Base-by-base conservation (phyloP, 2,329 filamentous ascomycete genomes). In the Teratosphaeria zuluensis region DNA sequence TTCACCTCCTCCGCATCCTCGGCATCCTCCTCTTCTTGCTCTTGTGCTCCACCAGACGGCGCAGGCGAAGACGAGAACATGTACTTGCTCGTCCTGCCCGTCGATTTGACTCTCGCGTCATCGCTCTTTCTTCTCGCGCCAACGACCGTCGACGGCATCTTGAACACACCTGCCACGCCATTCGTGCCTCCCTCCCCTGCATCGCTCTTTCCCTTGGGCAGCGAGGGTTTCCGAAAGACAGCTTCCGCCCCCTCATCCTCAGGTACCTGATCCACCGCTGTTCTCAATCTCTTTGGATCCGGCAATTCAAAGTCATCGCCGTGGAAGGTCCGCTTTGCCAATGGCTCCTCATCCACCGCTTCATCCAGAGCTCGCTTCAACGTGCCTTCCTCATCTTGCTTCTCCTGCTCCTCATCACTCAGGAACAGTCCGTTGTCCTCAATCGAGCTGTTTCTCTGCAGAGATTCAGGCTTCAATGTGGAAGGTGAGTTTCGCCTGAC, bases 71-170 rank as follows among this genome's bases (percentile, higher is more conserved):
- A 84, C 28, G 78, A 80, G 67, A 85, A 87, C 21, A 81, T 71
- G 68, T 81, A 86, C 63, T 79, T 81, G 8, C 82, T 81, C 0
- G 84, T 85, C 35, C 80, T 74, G 28, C 72, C 78, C 58, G 71
- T 77, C 62, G 70, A 67, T 66, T 72, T 75, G 38, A 59, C 64
- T 46, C 65, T 72, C 66, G 67, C 42, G 6, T 48, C 42, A 19
- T 21, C 42, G 42, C 42, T 48, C 42, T 48, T 21, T 24, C 42
- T 21, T 19, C 42, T 3, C 21, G 42, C 42, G 21, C 5, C 42
- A n/a, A 48, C 42, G 3, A 48, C 42, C n/a, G 42, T 48, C 42
- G 42, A 19, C 16, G 42, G 42, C 42, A 48, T 48, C 19, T 48
- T 48, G 42, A 48, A 48, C 19, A 7, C 42, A n/a, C 21, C 42